These are phyloP conservation scores for Microcyclospora tardicrescens DNA, from an alignment of 2,329 filamentous ascomycete genomes.

Conservation along the genomic window DNA sequence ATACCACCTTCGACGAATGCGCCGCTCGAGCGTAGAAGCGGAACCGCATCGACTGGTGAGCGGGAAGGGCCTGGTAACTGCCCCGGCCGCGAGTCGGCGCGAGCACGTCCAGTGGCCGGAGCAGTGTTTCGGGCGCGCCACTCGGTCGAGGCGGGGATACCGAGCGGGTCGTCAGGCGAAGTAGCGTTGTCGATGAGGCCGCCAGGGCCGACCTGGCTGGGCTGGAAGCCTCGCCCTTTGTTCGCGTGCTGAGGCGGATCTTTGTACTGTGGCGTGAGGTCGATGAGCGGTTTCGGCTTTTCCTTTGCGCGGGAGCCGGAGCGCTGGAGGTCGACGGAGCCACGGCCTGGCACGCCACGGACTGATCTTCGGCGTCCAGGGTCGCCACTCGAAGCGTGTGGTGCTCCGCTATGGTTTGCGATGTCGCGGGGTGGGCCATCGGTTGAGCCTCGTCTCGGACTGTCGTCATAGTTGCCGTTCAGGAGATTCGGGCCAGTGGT, in stretches of 20 bases:
- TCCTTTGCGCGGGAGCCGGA: conserved; percentile 30
- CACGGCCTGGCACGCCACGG: conserved; percentile 4
- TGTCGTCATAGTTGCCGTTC: conserved; percentile 25
- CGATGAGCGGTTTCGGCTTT: conserved; percentile 50
- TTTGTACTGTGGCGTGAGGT: conserved; percentile 51
- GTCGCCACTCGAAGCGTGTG: conserved; percentile 8
- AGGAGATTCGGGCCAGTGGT: conserved; percentile 46
- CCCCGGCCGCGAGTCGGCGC: conserved; percentile 6
- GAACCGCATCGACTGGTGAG: conserved; percentile 1
- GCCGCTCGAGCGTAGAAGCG: conserved; percentile 3
- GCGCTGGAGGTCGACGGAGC: conserved; percentile 29
- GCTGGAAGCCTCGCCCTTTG: conserved; percentile 37
- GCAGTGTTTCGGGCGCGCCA: conserved; percentile 25
- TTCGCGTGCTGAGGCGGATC: conserved; percentile 48
- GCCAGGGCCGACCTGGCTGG: conserved; percentile 23
- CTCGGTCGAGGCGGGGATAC: conserved; percentile 30
- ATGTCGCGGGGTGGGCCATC: conserved; percentile 4
- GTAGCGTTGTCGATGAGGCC: conserved; percentile 35
- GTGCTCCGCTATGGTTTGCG: conserved; percentile 4
- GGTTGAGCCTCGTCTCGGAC: conserved; percentile 3
- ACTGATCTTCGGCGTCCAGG: conserved; percentile 10
- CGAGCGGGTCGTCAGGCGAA: conserved; percentile 29
- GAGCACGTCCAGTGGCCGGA: conserved; percentile 2
- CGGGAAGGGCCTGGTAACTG: conserved; percentile 1
- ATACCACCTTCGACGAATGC: conserved; percentile 35